Base-by-base conservation (phyloP, 164 flowering plant genomes). In the Nymphaea thermarum region DNA sequence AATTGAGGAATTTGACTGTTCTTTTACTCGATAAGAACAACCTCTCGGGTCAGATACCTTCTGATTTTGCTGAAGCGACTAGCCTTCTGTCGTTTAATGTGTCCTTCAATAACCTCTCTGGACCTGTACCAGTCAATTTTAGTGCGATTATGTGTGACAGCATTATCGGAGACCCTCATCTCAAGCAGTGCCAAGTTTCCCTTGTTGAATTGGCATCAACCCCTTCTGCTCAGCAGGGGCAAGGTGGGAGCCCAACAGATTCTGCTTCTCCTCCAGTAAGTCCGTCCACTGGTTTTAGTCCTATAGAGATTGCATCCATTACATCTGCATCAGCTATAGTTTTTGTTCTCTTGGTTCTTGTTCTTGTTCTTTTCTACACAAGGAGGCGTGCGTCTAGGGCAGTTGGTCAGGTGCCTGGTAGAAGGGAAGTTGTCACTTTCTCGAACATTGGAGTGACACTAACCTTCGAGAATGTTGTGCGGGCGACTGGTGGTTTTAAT, bases 81-180 rank as follows among this genome's bases (percentile, higher is more conserved):
- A 66, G 68, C 16, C 63, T 41, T 45, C 76, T 77, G 41, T 66
- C 61, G 16, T 89, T 91, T 71, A 87, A 91, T 71, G 89, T 77
- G 41, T 91, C 97, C 43, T 87, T 81, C 85, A 91, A 91, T 74
- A 85, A 91, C 77, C 72, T 91, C 72, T 89, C 96, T 25, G 97
- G 97, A 63, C 78, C 83, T 0, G 67, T 87, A 14, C 87, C 90
- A 17, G 62, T 36, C 62, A 83, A 74, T 66, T 67, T 65, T 44
- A 81, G 72, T 70, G 66, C 83, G 75, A 79, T 79, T 66, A 76
- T 76, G n/a, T 87, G 96, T 71, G 78, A 62, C 65, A 79, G 82
- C 72, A 70, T 82, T 14, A 64, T 82, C 18, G 96, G 92, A 44
- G 87, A 89, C 68, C 92, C 90, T 53, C 74, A 69, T 44, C 76